phyloP scores from a whole-genome alignment of 441 rosid species.

The Euphorbia celastroides region DNA sequence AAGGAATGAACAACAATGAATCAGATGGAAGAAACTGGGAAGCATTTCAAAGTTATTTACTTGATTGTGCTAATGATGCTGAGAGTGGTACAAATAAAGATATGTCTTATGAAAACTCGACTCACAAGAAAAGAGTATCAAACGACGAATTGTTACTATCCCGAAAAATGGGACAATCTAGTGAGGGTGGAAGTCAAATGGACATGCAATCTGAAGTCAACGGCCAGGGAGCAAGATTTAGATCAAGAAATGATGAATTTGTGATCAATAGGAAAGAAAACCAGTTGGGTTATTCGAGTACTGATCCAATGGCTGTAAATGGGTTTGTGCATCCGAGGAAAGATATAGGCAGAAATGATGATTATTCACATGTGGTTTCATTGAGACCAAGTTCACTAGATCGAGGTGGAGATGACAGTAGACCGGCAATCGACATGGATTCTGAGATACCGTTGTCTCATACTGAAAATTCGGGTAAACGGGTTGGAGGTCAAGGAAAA shows the following conservation, averaged over 20 bases:
- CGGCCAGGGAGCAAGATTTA: slow-evolving; percentile 37
- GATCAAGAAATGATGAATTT: slow-evolving; percentile 49
- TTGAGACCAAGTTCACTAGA: slow-evolving; percentile 36
- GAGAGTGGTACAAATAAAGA: slow-evolving; percentile 36
- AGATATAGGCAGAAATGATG: slow-evolving; percentile 41
- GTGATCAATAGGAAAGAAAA: slow-evolving; percentile 38
- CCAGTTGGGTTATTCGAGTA: slow-evolving; percentile 26
- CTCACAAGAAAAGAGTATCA: slow-evolving; percentile 41
- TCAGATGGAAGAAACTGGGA: slow-evolving; percentile 77
- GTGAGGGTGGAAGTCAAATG: slow-evolving; percentile 34
- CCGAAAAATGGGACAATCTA: slow-evolving; percentile 28
- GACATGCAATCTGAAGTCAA: slow-evolving; percentile 37
- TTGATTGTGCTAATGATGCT: slow-evolving; percentile 73
- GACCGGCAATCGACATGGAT: slow-evolving; percentile 54
- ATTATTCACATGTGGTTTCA: slow-evolving; percentile 78
- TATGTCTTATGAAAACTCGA: slow-evolving; percentile 44
- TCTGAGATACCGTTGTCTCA: slow-evolving; percentile 53
- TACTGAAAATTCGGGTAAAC: slow-evolving; percentile 33
- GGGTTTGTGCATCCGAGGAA: slow-evolving; percentile 47
- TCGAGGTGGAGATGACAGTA: slow-evolving; percentile 38
- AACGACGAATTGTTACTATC: slow-evolving; percentile 52
- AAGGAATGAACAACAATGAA: slow-evolving; percentile 41
- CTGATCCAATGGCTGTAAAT: slow-evolving; percentile 45
- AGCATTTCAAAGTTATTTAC: slow-evolving; percentile 75
- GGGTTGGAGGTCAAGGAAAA: slow-evolving; percentile 34